These are phyloP conservation scores for Schizosaccharomyces octosporus DNA, from an alignment of 805 yeast genomes.

Conservation along the genomic window DNA sequence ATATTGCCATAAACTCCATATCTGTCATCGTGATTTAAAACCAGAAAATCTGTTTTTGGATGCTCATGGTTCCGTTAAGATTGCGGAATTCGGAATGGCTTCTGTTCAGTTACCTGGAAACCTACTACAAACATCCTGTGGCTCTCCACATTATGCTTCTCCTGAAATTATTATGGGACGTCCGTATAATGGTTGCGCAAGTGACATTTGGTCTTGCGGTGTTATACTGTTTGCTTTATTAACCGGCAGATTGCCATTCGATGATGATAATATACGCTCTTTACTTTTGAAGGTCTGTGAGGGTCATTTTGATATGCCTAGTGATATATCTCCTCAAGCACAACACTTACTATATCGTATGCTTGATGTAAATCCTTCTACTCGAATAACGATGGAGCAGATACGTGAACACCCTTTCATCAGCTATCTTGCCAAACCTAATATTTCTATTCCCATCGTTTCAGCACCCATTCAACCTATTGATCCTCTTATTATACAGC, in stretches of 20 bases:
- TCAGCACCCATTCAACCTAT: slow-evolving; percentile 26
- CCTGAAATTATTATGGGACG: slow-evolving; percentile 94
- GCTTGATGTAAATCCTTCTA: slow-evolving; percentile 58
- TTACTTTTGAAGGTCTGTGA: slow-evolving; percentile 72
- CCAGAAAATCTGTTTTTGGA: slow-evolving; percentile 61
- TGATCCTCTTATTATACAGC: not conserved
- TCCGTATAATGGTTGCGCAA: slow-evolving; percentile 86
- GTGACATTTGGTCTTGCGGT: slow-evolving; percentile 89
- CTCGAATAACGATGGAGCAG: slow-evolving; percentile 54
- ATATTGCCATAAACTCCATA: slow-evolving; percentile 65
- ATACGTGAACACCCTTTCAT: slow-evolving; percentile 64
- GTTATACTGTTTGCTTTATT: slow-evolving; percentile 77
- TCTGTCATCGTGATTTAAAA: slow-evolving; percentile 61
- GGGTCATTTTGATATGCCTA: slow-evolving; percentile 69
- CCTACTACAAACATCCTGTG: slow-evolving; percentile 81
- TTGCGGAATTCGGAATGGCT: slow-evolving; percentile 98
- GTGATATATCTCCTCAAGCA: slow-evolving; percentile 57
- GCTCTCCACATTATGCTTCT: slow-evolving; percentile 95
- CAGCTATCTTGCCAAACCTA: slow-evolving; percentile 38
- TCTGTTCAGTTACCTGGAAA: slow-evolving; percentile 70
- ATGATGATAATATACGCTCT: slow-evolving; percentile 81
- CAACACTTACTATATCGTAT: slow-evolving; percentile 60
- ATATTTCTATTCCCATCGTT: not conserved
- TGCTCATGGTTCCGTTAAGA: slow-evolving; percentile 66
- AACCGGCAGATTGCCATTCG: slow-evolving; percentile 90